Evolutionary conservation across 306 rosid genomes (phyloP).

Genomic region (Vicia villosa): DNA sequence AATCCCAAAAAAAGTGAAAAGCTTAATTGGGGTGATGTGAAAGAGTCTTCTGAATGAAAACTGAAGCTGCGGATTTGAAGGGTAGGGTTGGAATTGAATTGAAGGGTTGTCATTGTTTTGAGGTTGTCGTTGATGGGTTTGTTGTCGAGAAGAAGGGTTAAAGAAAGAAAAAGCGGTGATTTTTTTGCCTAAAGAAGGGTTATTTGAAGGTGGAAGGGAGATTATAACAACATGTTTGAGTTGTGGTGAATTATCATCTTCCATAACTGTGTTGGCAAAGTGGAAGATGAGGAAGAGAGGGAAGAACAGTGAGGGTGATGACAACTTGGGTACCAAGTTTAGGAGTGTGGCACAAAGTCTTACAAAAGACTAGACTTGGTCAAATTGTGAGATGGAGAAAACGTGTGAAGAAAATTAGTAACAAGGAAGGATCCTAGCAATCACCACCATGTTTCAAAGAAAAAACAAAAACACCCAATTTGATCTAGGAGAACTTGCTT

Average conservation of each 20-base stretch:
- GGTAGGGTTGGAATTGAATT: conserved; percentile 35
- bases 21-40: conserved; percentile 39
- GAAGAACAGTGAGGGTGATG: conserved; percentile 1
- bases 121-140: conserved; percentile 19
- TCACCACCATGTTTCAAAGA: too few relatives aligned
- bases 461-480: too few relatives aligned
- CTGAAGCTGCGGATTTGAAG: conserved; percentile 36
- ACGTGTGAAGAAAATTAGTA: conserved; percentile 3
- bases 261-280: conserved; percentile 38
- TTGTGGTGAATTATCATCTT: conserved; percentile 52
- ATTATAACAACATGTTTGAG: conserved; percentile 66
- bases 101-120: conserved; percentile 33
- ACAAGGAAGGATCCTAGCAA: conserved; percentile 3
- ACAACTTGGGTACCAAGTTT: neutral
- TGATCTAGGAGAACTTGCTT: too few relatives aligned
- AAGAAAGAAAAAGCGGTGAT: conserved; percentile 70
- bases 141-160: conserved; percentile 38
- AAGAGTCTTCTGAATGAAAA: conserved; percentile 42
- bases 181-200: conserved; percentile 80
- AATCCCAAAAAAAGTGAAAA: conserved; percentile 51
- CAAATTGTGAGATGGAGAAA: neutral
- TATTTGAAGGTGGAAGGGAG: conserved; percentile 79
- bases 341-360: neutral
- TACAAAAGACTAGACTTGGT: conserved; percentile 5
- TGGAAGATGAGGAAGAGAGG: neutral